Percentiles rank a stretch among this genome's conserved stretches.
phyloP scores from a whole-genome alignment of 306 rosid species.

The Astragalus glycyphyllos region DNA sequence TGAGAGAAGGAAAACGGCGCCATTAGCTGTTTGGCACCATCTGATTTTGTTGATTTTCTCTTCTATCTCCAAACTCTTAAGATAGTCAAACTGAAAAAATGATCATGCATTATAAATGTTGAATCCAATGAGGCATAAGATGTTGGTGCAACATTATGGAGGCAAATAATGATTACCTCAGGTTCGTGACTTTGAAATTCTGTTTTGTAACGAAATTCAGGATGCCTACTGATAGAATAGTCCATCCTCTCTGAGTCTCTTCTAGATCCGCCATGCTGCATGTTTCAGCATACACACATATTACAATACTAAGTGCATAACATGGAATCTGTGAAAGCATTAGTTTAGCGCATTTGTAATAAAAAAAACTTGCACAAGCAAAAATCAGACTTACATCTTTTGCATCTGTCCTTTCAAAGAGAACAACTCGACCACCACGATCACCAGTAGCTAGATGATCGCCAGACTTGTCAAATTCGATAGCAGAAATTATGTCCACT shows the following conservation, averaged over 20 bases:
- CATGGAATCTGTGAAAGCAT: constrained; percentile 17
- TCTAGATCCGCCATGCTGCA: constrained; percentile 85
- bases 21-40: constrained; percentile 98
- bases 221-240: constrained; percentile 81
- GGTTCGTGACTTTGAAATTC: constrained; percentile 99
- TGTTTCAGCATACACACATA: constrained; percentile 48
- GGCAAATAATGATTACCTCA: constrained; percentile 57
- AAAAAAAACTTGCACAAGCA: constrained; percentile 21
- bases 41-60: constrained; percentile 99
- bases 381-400: constrained; percentile 74
- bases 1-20: constrained; percentile 91
- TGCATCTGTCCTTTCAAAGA: constrained; percentile 95
- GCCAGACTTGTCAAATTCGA: constrained; percentile 96
- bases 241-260: constrained; percentile 89
- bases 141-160: constrained; percentile 8
- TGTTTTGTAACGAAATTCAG: constrained; percentile 97
- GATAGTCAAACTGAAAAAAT: constrained; percentile 91
- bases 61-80: constrained; percentile 99
- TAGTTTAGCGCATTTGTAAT: neutral
- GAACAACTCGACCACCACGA: constrained; percentile 99
- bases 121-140: constrained; percentile 30
- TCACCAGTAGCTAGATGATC: constrained; percentile 99
- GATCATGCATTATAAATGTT: constrained; percentile 24
- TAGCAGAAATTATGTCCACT: constrained; percentile 99
- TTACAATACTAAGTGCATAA: constrained; percentile 32